Percentiles rank a stretch among this genome's conserved stretches.
These are phyloP conservation scores for Cyberlindnera galapagoensis DNA, from an alignment of 805 yeast species.

Conservation along the genomic window DNA sequence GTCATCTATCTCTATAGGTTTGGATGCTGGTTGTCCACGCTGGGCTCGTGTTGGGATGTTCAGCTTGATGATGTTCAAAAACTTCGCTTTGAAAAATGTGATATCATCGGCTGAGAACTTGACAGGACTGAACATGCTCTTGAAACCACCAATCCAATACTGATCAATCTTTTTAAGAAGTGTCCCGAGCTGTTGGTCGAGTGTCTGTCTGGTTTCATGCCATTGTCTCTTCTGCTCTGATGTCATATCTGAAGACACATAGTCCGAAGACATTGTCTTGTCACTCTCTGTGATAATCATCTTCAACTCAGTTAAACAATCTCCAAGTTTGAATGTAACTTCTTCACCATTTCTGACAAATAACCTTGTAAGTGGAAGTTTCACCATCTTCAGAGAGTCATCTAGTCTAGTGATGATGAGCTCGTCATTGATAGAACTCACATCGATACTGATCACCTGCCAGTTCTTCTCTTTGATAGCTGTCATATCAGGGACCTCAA, in stretches of 20 bases:
- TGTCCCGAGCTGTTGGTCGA: constrained; percentile 50
- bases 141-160: constrained; percentile 75
- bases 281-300: constrained; percentile 57
- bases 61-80: constrained; percentile 35
- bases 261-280: constrained; percentile 45
- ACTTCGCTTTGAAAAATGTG: constrained; percentile 28
- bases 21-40: too few relatives aligned
- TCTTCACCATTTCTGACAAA: constrained; percentile 38
- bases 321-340: constrained; percentile 34
- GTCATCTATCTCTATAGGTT: constrained; percentile 34
- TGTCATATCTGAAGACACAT: constrained; percentile 46
- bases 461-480: constrained; percentile 38
- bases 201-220: constrained; percentile 66
- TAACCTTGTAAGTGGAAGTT: constrained; percentile 55
- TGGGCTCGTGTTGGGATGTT: constrained; percentile 42
- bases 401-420: constrained; percentile 45
- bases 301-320: constrained; percentile 40
- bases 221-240: constrained; percentile 59
- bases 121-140: constrained; percentile 46
- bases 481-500: constrained; percentile 7
- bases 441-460: constrained; percentile 55
- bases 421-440: constrained; percentile 51
- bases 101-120: constrained; percentile 23
- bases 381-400: constrained; percentile 38
- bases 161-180: constrained; percentile 54